phyloP scores from a whole-genome alignment of 2,329 filamentous ascomycete genomes.

The Rutstroemia sp. region DNA sequence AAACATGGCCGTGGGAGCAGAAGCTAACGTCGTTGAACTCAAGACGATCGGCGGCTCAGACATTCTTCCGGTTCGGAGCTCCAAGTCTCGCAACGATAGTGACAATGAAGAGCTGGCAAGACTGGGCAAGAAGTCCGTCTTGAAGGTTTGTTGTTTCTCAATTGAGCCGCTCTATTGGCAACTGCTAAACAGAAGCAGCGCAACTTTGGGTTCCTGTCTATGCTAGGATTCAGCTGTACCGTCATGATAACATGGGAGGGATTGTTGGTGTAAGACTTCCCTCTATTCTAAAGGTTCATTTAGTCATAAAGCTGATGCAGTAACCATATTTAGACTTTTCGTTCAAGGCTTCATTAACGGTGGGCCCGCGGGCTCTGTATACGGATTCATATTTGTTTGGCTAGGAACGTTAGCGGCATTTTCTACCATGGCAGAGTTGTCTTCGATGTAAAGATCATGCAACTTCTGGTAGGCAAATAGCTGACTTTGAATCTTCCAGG shows the following conservation, averaged over 20 bases:
- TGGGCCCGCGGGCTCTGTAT: slow-evolving; percentile 31
- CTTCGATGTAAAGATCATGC: slow-evolving; percentile 24
- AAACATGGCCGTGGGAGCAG: too few relatives aligned
- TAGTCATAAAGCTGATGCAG: too few relatives aligned
- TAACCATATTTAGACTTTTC: too few relatives aligned
- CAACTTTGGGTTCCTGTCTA: slow-evolving; percentile 34
- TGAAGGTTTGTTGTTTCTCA: too few relatives aligned
- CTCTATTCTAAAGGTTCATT: too few relatives aligned
- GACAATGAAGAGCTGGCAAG: slow-evolving; percentile 1
- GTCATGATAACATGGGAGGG: slow-evolving; percentile 36
- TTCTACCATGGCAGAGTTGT: slow-evolving; percentile 18
- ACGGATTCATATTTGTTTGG: slow-evolving; percentile 29
- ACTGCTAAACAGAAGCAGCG: too few relatives aligned
- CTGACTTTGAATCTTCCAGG: too few relatives aligned
- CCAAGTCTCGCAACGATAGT: neutral
- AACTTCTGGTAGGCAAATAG: too few relatives aligned
- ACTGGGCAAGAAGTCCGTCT: neutral
- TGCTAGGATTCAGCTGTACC: slow-evolving; percentile 35
- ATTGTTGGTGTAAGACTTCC: neutral
- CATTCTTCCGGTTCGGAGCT: too few relatives aligned
- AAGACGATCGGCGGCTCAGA: neutral
- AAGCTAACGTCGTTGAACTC: too few relatives aligned
- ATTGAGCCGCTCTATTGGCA: too few relatives aligned
- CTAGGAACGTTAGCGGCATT: slow-evolving; percentile 20
- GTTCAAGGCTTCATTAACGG: too few relatives aligned